These are phyloP conservation scores for Sphaerostilbella broomeana DNA, from an alignment of 2,329 filamentous ascomycete genomes.

Conservation along the genomic window DNA sequence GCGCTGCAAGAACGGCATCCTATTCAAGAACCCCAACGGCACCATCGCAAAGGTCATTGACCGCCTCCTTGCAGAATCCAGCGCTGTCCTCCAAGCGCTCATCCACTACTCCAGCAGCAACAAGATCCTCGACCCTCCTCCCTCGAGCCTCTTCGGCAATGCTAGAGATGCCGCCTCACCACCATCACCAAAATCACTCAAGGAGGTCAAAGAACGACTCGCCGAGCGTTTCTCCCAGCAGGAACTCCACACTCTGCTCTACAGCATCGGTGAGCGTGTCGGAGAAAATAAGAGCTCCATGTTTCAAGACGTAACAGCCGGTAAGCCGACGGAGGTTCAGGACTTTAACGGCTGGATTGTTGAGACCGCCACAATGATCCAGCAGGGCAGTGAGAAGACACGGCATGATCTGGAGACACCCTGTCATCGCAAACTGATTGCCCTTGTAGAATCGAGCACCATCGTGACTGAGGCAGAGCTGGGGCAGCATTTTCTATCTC, in stretches of 20 bases:
- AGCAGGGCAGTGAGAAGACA: slow-evolving; percentile 13
- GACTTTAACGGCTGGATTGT: slow-evolving; percentile 56
- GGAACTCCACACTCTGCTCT: slow-evolving; percentile 39
- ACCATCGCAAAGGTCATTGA: slow-evolving; percentile 56
- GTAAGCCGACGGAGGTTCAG: slow-evolving; percentile 47
- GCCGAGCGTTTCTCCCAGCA: slow-evolving; percentile 34
- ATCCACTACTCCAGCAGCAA: slow-evolving; percentile 50
- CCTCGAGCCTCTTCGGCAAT: background rate
- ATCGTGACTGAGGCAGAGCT: slow-evolving; percentile 31
- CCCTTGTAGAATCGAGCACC: slow-evolving; percentile 34
- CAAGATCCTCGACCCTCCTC: slow-evolving; percentile 36
- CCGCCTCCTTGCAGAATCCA: slow-evolving; percentile 66
- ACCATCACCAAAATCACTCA: background rate
- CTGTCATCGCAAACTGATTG: slow-evolving; percentile 36
- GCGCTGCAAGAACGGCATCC: slow-evolving; percentile 67
- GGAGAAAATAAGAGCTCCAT: slow-evolving; percentile 53
- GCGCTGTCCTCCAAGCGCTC: slow-evolving; percentile 62
- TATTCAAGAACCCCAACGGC: slow-evolving; percentile 53
- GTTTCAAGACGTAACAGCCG: slow-evolving; percentile 51
- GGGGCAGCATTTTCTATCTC: slow-evolving; percentile 11
- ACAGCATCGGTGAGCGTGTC: slow-evolving; percentile 42
- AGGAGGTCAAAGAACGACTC: slow-evolving; percentile 6
- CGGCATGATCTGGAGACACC: slow-evolving; percentile 22
- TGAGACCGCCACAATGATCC: slow-evolving; percentile 37
- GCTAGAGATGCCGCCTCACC: too few relatives aligned